These are phyloP conservation scores for Syzygium aromaticum DNA, from an alignment of 345 rosid species.

Conservation along the genomic window DNA sequence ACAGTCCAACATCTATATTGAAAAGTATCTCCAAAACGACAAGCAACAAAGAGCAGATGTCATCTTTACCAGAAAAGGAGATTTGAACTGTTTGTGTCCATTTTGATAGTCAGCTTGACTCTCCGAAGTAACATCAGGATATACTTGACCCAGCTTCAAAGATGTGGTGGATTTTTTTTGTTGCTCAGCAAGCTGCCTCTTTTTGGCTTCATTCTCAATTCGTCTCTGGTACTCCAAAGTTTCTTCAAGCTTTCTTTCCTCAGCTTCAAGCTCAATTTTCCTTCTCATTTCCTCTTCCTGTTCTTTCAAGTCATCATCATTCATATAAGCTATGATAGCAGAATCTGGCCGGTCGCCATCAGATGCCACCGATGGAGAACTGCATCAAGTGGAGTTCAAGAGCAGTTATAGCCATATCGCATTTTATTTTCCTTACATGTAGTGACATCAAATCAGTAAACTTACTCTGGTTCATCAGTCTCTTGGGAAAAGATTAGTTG, in stretches of 20 bases:
- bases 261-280: slow-evolving; percentile 75
- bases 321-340: slow-evolving; percentile 25
- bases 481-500: slow-evolving; percentile 31
- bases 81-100: slow-evolving; percentile 6
- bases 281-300: slow-evolving; percentile 72
- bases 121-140: slow-evolving; percentile 20
- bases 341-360: slow-evolving; percentile 42
- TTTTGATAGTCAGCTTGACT: slow-evolving; percentile 15
- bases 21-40: not conserved
- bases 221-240: slow-evolving; percentile 77
- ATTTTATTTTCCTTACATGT: not conserved
- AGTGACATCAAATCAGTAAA: slow-evolving; percentile 1
- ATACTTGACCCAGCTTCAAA: slow-evolving; percentile 21
- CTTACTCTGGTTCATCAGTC: slow-evolving; percentile 47
- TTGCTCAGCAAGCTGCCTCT: slow-evolving; percentile 79
- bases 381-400: slow-evolving; percentile 20
- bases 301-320: slow-evolving; percentile 40
- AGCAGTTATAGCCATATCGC: not conserved
- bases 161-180: slow-evolving; percentile 41
- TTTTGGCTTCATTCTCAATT: slow-evolving; percentile 88
- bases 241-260: slow-evolving; percentile 86
- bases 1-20: not conserved
- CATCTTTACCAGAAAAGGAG: slow-evolving; percentile 14
- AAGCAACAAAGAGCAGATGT: slow-evolving; percentile 4
- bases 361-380: slow-evolving; percentile 48